phyloP scores from a whole-genome alignment of 2,329 filamentous ascomycete genomes.

The Sphaerulina musiva region DNA sequence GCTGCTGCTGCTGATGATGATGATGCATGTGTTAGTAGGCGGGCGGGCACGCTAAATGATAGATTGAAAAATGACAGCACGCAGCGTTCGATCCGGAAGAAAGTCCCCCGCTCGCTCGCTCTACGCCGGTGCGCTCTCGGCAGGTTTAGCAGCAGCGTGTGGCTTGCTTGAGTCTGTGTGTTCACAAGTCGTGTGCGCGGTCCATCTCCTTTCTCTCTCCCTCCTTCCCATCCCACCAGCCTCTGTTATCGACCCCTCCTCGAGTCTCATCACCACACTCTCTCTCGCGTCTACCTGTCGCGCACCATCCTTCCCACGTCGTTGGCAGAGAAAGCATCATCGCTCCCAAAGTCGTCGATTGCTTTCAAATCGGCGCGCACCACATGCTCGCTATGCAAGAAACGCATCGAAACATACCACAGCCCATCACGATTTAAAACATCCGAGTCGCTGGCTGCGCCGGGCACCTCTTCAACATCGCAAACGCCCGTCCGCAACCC shows the following conservation, averaged over 20 bases:
- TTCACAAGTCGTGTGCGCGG: not conserved
- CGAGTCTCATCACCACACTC: not conserved
- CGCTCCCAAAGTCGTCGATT: not conserved
- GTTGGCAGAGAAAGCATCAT: not conserved
- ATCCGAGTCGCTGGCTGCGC: constrained; percentile 23
- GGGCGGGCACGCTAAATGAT: not conserved
- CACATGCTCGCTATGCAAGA: not conserved
- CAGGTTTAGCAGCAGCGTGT: not conserved
- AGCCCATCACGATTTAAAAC: constrained; percentile 19
- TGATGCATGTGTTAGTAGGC: too few species aligned
- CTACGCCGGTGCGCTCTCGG: not conserved
- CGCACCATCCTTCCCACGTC: not conserved
- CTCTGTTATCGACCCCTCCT: not conserved
- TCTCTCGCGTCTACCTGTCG: not conserved
- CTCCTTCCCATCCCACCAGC: not conserved
- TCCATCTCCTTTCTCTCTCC: not conserved
- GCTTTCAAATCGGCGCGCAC: not conserved
- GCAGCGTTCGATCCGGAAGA: not conserved
- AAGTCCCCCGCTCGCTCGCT: not conserved
- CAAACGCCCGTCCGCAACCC: constrained; percentile 4
- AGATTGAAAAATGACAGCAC: not conserved
- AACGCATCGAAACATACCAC: constrained; percentile 10
- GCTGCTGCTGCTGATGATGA: too few species aligned
- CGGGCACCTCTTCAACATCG: constrained; percentile 14
- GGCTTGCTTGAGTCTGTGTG: not conserved